Base-by-base conservation (phyloP, 1,284 basidiomycete species). In the Phlebopus sp. region DNA sequence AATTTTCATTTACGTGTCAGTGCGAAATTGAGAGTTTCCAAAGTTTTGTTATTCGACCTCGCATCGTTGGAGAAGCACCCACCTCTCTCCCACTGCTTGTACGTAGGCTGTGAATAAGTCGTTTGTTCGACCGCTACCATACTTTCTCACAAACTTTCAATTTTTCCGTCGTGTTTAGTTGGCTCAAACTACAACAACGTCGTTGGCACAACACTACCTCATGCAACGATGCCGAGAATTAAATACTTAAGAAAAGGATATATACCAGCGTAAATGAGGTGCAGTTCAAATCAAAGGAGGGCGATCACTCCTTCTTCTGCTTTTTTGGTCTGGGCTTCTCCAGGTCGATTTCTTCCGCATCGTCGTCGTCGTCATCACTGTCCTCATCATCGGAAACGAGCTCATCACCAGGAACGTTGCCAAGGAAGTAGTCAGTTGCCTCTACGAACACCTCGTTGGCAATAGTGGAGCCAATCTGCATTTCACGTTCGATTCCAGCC, bases 241-340 rank as follows among this genome's bases (percentile, higher is more conserved):
- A 64, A 67, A 69, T 69, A n/a, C n/a, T n/a, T n/a, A 67, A 31
- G 51, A 13, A 30, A 44, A 39, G 31, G 57, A 37, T 52, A 50
- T 50, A 48, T 42, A 55, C 34, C 31, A 9, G 30, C 18, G 14
- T 35, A 23, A 15, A 35, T 34, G 38, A 15, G 37, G 51, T 38
- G 50, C 44, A 54, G 47, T 55, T 50, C 38, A n/a, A 45, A 31
- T 45, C 14, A 18, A 49, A 38, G 30, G 13, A 49, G 54, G 41
- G 44, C 42, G 46, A 55, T 70, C 76, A 87, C 54, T 78, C 77
- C 61, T 79, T 79, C 67, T 72, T 71, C 61, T 76, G 78, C 66
- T 84, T 89, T 69, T 90, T 90, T 44, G 77, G 59, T 57, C 78
- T 75, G 44, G 88, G 87, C 68, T 87, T 86, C 66, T 90, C 88